phyloP scores from a whole-genome alignment of 2,329 filamentous ascomycete genomes.

The Lachnellula hyalina region DNA sequence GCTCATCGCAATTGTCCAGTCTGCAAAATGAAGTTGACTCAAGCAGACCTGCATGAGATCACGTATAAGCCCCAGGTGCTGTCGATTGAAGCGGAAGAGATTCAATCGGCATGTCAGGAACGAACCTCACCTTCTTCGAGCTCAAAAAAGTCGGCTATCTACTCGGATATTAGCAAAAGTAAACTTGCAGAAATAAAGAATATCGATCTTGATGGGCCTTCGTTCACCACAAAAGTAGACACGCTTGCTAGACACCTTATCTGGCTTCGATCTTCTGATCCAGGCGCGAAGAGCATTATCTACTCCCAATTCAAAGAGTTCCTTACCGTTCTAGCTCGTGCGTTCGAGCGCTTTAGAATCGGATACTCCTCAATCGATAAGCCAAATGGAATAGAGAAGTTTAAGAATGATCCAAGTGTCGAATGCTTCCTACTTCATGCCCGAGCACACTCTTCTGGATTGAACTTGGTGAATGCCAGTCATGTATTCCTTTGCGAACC shows the following conservation, averaged over 20 bases:
- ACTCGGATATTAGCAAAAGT: conserved; percentile 66
- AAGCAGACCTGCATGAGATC: conserved; percentile 75
- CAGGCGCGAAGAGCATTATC: conserved; percentile 85
- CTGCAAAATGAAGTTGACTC: conserved; percentile 67
- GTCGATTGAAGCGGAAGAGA: conserved; percentile 56
- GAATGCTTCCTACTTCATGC: conserved; percentile 90
- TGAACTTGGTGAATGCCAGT: conserved; percentile 88
- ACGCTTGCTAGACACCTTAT: conserved; percentile 74
- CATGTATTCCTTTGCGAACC: conserved; percentile 96
- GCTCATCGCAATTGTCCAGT: conserved; percentile 73
- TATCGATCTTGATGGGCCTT: conserved; percentile 66
- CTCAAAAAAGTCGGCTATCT: conserved; percentile 51
- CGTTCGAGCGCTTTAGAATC: conserved; percentile 68
- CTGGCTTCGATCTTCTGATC: conserved; percentile 79
- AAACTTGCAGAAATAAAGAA: conserved; percentile 76
- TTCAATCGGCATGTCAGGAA: conserved; percentile 29
- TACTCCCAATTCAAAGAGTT: conserved; percentile 90
- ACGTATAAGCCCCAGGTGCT: conserved; percentile 73
- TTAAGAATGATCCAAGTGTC: conserved; percentile 66
- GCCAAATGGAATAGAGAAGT: conserved; percentile 63
- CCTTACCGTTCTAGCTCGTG: conserved; percentile 64
- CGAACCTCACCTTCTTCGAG: conserved; percentile 12
- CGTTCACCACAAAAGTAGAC: conserved; percentile 88
- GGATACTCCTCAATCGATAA: conserved; percentile 66
- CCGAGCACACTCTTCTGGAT: conserved; percentile 77